These are phyloP conservation scores for Vicia sativa DNA, from an alignment of 306 rosid genomes.

Conservation along the genomic window DNA sequence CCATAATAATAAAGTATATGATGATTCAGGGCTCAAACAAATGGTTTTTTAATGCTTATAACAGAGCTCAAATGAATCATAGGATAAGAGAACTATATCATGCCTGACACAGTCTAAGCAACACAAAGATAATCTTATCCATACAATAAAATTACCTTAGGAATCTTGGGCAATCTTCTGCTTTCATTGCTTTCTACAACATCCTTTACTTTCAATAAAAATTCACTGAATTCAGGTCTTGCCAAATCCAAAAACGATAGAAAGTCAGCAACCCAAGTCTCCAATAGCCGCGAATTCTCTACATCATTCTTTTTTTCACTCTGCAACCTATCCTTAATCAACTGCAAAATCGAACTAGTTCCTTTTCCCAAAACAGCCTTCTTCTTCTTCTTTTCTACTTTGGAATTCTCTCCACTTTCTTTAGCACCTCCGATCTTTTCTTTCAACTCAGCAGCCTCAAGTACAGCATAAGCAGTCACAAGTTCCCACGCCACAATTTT, in stretches of 20 bases:
- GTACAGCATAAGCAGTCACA: conserved; percentile 47
- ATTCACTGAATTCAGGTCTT: conserved; percentile 51
- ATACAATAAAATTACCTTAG: conserved; percentile 66
- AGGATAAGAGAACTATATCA: conserved; percentile 2
- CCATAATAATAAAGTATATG: background rate
- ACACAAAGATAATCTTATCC: conserved; percentile 1
- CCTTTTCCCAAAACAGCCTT: conserved; percentile 81
- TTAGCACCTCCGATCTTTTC: conserved; percentile 47
- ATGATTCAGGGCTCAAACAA: background rate
- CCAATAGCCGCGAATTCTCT: conserved; percentile 49
- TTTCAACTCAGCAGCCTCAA: conserved; percentile 62
- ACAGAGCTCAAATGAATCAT: background rate
- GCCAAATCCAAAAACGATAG: conserved; percentile 62
- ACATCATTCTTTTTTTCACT: conserved; percentile 36
- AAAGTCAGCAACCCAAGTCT: conserved; percentile 53
- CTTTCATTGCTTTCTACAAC: conserved; percentile 87
- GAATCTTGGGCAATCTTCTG: conserved; percentile 93
- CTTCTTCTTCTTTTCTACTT: conserved; percentile 72
- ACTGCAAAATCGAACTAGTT: conserved; percentile 58
- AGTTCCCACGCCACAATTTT: conserved; percentile 79
- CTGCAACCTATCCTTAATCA: conserved; percentile 72
- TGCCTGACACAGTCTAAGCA: background rate
- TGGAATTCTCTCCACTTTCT: conserved; percentile 50
- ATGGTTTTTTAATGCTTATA: conserved; percentile 7
- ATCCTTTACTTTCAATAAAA: conserved; percentile 70